Percentiles rank a stretch among this genome's conserved stretches.
Conservation (phyloP, 768 basidiomycete genomes). For the Naematelia encephala region DNA sequence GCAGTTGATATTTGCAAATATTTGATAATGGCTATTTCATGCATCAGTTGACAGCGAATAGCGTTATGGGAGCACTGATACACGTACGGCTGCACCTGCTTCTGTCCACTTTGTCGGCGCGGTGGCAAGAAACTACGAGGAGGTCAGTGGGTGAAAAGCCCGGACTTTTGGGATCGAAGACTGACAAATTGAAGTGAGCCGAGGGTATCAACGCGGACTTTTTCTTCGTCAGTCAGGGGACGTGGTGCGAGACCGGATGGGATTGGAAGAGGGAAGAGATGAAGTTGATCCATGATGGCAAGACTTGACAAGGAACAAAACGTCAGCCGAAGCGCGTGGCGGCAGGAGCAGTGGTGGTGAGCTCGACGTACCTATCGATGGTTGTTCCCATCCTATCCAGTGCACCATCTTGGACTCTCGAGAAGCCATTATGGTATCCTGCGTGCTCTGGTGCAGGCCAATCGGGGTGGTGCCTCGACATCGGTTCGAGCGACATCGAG, state of each 20-base stretch:
- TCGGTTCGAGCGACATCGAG: not conserved
- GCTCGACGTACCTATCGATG: not conserved
- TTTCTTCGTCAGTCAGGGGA: conserved; percentile 32
- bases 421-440: not conserved
- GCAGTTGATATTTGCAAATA: conserved; percentile 81
- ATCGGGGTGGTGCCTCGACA: not conserved
- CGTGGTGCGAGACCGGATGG: conserved; percentile 28
- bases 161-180: not conserved
- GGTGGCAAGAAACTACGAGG: conserved; percentile 40
- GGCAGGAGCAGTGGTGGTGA: not conserved
- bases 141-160: not conserved
- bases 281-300: conserved; percentile 9
- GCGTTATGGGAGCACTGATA: not conserved
- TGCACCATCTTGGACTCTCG: not conserved
- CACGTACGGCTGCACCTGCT: not conserved
- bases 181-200: conserved; percentile 44
- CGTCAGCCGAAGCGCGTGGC: not conserved
- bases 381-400: not conserved
- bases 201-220: conserved; percentile 32
- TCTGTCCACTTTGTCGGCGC: conserved; percentile 40
- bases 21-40: conserved; percentile 53
- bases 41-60: not conserved
- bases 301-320: not conserved
- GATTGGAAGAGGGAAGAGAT: conserved; percentile 26
- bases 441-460: not conserved